Percentiles rank a stretch among this genome's conserved stretches.
phyloP scores from a whole-genome alignment of 2,329 filamentous ascomycete genomes.

The Penicillium decumbens region DNA sequence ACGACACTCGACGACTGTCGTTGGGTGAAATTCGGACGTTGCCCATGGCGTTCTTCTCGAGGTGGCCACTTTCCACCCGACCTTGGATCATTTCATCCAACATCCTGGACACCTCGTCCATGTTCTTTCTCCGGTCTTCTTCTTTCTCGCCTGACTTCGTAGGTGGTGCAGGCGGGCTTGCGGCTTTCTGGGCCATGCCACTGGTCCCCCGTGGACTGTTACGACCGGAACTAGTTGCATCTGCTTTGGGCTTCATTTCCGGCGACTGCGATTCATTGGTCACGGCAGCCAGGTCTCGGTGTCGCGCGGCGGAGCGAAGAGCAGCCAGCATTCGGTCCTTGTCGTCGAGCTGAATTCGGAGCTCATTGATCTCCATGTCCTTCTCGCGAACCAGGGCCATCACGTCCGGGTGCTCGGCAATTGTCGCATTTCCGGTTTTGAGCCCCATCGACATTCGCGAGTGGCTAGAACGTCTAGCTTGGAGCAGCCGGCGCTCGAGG shows the following conservation, averaged over 20 bases:
- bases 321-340: conserved; percentile 92
- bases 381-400: conserved; percentile 74
- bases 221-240: conserved; percentile 29
- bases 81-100: conserved; percentile 96
- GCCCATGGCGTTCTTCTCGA: conserved; percentile 62
- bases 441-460: conserved; percentile 74
- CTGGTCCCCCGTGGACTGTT: conserved; percentile 18
- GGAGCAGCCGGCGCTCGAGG: conserved; percentile 82
- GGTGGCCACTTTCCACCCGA: conserved; percentile 69
- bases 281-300: conserved; percentile 73
- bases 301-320: conserved; percentile 76
- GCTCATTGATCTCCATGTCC: conserved; percentile 84
- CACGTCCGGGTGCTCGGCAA: conserved; percentile 72
- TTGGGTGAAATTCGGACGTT: conserved; percentile 57
- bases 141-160: conserved; percentile 32
- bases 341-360: conserved; percentile 85
- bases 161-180: conserved; percentile 31
- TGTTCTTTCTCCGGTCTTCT: conserved; percentile 56
- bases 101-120: conserved; percentile 89
- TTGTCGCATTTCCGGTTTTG: conserved; percentile 60
- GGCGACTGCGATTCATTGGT: conserved; percentile 34
- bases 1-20: conserved; percentile 36
- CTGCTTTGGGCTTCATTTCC: conserved; percentile 28
- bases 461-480: conserved; percentile 84
- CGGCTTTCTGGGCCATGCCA: conserved; percentile 19